Evolutionary conservation across 176 grass and related monocot species (phyloP).

Genomic region (Zizania latifolia): DNA sequence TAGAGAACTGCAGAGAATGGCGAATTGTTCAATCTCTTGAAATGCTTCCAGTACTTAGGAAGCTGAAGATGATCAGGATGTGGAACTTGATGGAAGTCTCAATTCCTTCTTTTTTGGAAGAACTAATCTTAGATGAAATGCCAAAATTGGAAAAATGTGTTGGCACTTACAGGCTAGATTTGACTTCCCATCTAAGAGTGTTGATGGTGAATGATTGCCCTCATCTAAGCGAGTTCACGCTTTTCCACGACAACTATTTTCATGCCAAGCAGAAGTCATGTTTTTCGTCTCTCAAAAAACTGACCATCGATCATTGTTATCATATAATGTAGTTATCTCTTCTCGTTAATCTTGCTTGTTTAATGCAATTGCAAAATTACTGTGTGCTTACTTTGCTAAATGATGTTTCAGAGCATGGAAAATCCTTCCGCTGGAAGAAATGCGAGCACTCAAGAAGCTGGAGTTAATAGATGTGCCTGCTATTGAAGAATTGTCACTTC

Average conservation of each 20-base stretch:
- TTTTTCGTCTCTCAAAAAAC: conserved; percentile 4
- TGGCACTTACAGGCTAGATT: not conserved
- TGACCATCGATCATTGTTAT: conserved; percentile 18
- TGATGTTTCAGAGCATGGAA: not conserved
- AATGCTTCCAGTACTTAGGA: conserved; percentile 26
- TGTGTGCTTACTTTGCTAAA: not conserved
- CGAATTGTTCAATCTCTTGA: conserved; percentile 10
- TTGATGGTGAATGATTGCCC: conserved; percentile 5
- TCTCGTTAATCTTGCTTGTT: not conserved
- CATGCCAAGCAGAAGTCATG: not conserved
- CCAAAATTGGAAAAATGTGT: conserved; percentile 33
- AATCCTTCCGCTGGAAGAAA: not conserved
- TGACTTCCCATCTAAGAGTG: conserved; percentile 5
- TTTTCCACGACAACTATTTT: not conserved
- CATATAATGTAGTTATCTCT: not conserved
- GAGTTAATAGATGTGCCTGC: conserved; percentile 10
- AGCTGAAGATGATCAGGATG: conserved; percentile 21
- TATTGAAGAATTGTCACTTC: not conserved
- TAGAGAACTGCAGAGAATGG: conserved; percentile 23
- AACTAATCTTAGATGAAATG: conserved; percentile 18
- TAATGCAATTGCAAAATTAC: not conserved
- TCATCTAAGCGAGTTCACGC: conserved; percentile 2
- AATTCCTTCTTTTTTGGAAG: conserved; percentile 22
- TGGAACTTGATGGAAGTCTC: not conserved
- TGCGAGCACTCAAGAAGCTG: conserved; percentile 8